Evolutionary conservation across 768 basidiomycete genomes (phyloP), one percentile per base, ranked within the genome.

Genomic region (Jaapia argillacea): DNA sequence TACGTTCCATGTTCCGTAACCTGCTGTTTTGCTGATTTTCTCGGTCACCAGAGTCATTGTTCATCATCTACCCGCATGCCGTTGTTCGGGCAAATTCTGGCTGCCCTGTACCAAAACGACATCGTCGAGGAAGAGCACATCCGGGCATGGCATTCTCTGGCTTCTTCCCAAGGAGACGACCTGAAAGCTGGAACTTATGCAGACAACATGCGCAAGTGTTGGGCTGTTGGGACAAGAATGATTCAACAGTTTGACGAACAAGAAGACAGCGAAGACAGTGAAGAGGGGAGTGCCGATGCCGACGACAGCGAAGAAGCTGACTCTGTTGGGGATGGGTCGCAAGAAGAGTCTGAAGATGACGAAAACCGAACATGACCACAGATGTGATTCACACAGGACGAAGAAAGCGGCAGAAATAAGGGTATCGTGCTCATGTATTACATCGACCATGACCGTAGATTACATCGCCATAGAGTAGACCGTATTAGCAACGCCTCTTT

Each of bases 51-150:
- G 85, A 69, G 62, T 38, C 77, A 82, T 56, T 87, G 83, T 46
- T 77, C 80, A 40, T 55, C 56, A 40, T 85, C 76, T 18, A 68
- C 66, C 48, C 79, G 83, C 45, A 60, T 78, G 53, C 69, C 76
- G 14, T 67, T 90, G 45, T 98, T 96, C 60, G 86, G 85, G 3
- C 79, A 86, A 54, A 75, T 94, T 44, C 74, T 98, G 20, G 83
- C 83, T 24, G 81, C 82, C 3, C 67, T 92, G 12, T 99, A 97
- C 60, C 86, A 94, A 56, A 72, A 74, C n/a, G 94, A 99, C 58
- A 75, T 96, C 36, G 80, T 96, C 2, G 86, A 87, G 40, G 91
- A 92, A 54, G 85, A 89, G 41, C 83, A 90, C 50, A 83, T 97
- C 50, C 77, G 87, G n/a, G 70, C 66, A 40, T 99, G 94, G 94